These are phyloP conservation scores for Isabelozyma heimii DNA, from an alignment of 805 yeast genomes.

Conservation along the genomic window DNA sequence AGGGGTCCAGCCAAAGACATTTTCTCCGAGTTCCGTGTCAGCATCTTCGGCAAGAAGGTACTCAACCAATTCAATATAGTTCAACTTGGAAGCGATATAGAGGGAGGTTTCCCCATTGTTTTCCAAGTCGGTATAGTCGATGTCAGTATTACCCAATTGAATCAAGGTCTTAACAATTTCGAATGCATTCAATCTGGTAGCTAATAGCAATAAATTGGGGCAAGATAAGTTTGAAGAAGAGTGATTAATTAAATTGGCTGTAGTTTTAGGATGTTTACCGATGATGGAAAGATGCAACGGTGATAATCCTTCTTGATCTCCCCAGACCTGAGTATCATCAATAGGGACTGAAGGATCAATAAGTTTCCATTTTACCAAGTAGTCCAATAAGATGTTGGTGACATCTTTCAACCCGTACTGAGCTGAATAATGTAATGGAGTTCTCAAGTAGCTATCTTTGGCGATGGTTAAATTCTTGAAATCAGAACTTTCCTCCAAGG, in stretches of 20 bases:
- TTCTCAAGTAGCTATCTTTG: slow-evolving; percentile 72
- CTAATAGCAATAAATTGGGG: slow-evolving; percentile 61
- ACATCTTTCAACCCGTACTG: slow-evolving; percentile 77
- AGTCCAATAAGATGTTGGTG: slow-evolving; percentile 54
- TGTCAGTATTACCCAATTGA: slow-evolving; percentile 54
- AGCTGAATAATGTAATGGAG: slow-evolving; percentile 88
- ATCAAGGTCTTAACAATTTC: slow-evolving; percentile 55
- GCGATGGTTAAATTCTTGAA: slow-evolving; percentile 44
- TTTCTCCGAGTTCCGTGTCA: slow-evolving; percentile 71
- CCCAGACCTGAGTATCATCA: slow-evolving; percentile 61
- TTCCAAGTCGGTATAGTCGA: slow-evolving; percentile 60
- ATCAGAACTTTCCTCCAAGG: slow-evolving; percentile 2
- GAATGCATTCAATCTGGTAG: slow-evolving; percentile 63
- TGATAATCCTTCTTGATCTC: slow-evolving; percentile 73
- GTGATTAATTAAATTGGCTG: slow-evolving; percentile 53
- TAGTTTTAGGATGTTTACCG: slow-evolving; percentile 79
- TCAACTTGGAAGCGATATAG: slow-evolving; percentile 73
- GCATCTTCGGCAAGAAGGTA: slow-evolving; percentile 60
- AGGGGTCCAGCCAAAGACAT: slow-evolving; percentile 91
- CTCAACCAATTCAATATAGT: slow-evolving; percentile 51
- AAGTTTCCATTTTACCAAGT: slow-evolving; percentile 58
- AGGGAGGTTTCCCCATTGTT: slow-evolving; percentile 72
- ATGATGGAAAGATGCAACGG: slow-evolving; percentile 82
- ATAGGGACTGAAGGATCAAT: slow-evolving; percentile 47
- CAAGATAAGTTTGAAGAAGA: slow-evolving; percentile 44